A percentile compares a stretch with the other conserved stretches of the same genome.
Evolutionary conservation across 202 grass and related monocot genomes (phyloP).

Genomic region (Panicum hallii): DNA sequence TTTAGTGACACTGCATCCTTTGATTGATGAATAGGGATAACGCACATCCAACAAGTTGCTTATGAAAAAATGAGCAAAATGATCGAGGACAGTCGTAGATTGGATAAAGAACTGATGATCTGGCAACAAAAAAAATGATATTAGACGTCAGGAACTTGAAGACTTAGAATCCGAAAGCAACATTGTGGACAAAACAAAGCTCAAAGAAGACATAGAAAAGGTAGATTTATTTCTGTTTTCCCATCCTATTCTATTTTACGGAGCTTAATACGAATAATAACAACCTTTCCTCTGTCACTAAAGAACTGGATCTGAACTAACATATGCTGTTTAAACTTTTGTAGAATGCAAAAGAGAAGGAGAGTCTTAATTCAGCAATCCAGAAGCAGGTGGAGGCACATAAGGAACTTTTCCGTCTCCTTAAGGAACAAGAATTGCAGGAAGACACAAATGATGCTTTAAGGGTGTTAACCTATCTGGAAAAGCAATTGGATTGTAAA

Average conservation of each 20-base stretch:
- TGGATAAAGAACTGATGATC: constrained; percentile 32
- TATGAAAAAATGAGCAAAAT: constrained; percentile 14
- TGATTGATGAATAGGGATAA: constrained; percentile 38
- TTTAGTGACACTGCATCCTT: not conserved
- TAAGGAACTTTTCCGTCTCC: too few relatives aligned
- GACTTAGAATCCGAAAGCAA: constrained; percentile 33
- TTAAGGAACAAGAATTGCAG: too few relatives aligned
- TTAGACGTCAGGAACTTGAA: constrained; percentile 35
- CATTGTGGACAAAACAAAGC: constrained; percentile 23
- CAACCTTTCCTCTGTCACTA: not conserved
- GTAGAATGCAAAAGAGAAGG: constrained; percentile 41
- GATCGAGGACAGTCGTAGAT: constrained; percentile 22
- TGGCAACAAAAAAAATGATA: constrained; percentile 13
- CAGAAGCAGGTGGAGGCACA: constrained; percentile 35
- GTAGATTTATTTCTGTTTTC: not conserved
- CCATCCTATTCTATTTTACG: constrained; percentile 8
- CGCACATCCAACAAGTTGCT: constrained; percentile 31
- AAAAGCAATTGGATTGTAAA: too few relatives aligned
- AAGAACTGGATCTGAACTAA: constrained; percentile 13
- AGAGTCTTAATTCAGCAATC: constrained; percentile 40
- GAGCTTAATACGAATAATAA: constrained; percentile 7
- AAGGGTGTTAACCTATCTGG: too few relatives aligned
- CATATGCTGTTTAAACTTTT: constrained; percentile 12
- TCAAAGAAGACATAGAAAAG: constrained; percentile 35
- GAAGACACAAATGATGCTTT: too few relatives aligned